Evolutionary conservation across 2,329 filamentous ascomycete species (phyloP), one percentile per base, ranked within the genome.

Genomic region (Neofusicoccum parvum): DNA sequence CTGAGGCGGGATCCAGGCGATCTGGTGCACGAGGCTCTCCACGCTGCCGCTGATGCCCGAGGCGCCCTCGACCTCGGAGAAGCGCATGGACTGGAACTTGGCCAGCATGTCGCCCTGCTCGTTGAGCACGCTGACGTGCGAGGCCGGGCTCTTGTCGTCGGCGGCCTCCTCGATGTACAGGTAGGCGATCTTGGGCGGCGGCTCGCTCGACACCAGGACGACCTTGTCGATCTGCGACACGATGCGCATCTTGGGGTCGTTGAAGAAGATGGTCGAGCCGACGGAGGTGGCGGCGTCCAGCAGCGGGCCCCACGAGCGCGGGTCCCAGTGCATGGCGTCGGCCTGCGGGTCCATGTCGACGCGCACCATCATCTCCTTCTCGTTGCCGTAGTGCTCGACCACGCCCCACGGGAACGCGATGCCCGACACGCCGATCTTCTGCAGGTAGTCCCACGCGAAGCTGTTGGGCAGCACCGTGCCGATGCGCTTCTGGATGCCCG

Each of bases 381-480:
- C 54, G 49, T 77, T 76, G 1, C 76, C 78, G 39, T 74, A 73
- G 64, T 81, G 80, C 54, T 81, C 75, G 1, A 71, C 66, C 1
- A 82, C 76, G 0, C 66, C 68, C 80, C 80, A 82, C 0, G 79
- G 79, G 64, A 80, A 81, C 7, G 73, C 79, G 68, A 81, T 80
- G 1, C 70, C 76, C 0, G 76, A 71, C 1, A 81, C 79, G 2
- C 80, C 80, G 2, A 81, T 75, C 20, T 72, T 75, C 10, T 70
- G 70, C 1, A 81, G 71, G 64, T 80, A 81, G 11, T 80, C 72
- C 53, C 77, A 76, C 0, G 75, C 71, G 66, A 81, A 81, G 34
- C 56, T 72, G 23, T 73, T 70, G 0, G 71, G 67, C 17, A 77
- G 67, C n/a, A 70, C 53, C 7, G 66, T 69, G 6, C 68, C 67